Evolutionary conservation across 202 grass and related monocot species (phyloP).

Genomic region (Zizania palustris): DNA sequence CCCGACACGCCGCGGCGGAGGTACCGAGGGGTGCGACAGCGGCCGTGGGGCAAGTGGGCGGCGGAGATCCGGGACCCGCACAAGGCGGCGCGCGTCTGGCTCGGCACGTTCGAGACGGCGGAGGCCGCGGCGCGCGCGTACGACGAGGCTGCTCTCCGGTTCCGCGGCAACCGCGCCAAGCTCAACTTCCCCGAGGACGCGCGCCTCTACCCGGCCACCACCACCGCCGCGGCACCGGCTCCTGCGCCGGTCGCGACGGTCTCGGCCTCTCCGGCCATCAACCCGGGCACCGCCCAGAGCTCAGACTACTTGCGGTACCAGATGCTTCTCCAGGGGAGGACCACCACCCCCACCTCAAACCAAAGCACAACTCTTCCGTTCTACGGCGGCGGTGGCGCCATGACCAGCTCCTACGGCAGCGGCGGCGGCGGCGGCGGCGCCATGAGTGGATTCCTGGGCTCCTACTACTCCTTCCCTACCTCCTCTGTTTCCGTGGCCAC

Average conservation of each 20-base stretch:
- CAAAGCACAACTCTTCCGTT: constrained; percentile 44
- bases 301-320: constrained; percentile 51
- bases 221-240: not conserved
- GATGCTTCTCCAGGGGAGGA: constrained; percentile 45
- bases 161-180: constrained; percentile 94
- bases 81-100: constrained; percentile 97
- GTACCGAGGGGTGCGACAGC: constrained; percentile 91
- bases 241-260: not conserved
- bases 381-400: constrained; percentile 22
- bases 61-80: constrained; percentile 96
- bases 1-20: constrained; percentile 38
- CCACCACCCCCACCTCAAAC: not conserved
- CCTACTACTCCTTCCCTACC: constrained; percentile 51
- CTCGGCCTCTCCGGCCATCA: constrained; percentile 17
- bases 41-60: constrained; percentile 99
- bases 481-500: constrained; percentile 57
- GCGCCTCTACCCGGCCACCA: constrained; percentile 41
- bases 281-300: not conserved
- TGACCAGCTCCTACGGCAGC: constrained; percentile 1
- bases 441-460: constrained; percentile 33
- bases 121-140: constrained; percentile 92
- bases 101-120: constrained; percentile 95
- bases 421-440: constrained; percentile 12
- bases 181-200: constrained; percentile 97
- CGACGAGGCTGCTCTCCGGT: constrained; percentile 87